A percentile compares a stretch with the other conserved stretches of the same genome.
These are phyloP conservation scores for Pilatotrama ljubarskyi DNA, from an alignment of 768 basidiomycete genomes.

Conservation along the genomic window DNA sequence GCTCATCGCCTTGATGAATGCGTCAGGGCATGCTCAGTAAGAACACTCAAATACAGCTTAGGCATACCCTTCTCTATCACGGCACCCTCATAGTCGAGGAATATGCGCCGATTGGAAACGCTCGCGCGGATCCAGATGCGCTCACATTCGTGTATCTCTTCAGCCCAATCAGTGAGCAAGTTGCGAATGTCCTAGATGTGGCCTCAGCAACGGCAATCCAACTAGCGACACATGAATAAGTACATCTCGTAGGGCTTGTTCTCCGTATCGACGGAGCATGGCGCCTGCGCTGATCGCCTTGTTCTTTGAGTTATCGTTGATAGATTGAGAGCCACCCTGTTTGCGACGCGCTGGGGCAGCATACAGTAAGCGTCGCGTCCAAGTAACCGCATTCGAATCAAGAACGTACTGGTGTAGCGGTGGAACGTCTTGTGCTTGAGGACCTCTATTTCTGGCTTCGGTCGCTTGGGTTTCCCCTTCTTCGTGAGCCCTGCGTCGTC, in stretches of 20 bases:
- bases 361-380: too few species aligned
- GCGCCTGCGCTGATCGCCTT: conserved; percentile 95
- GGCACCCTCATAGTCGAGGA: conserved; percentile 86
- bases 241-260: conserved; percentile 88
- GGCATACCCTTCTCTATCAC: conserved; percentile 60
- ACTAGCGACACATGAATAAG: conserved; percentile 23
- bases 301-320: conserved; percentile 92
- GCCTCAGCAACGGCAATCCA: neutral
- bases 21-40: neutral
- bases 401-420: conserved; percentile 88
- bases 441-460: conserved; percentile 79
- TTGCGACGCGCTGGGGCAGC: conserved; percentile 98
- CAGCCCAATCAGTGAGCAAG: conserved; percentile 81
- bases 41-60: neutral
- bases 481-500: conserved; percentile 37
- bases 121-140: conserved; percentile 91
- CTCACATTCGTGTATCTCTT: conserved; percentile 85
- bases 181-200: conserved; percentile 79
- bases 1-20: conserved; percentile 55
- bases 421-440: conserved; percentile 95
- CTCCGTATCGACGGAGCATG: conserved; percentile 89
- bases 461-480: conserved; percentile 49
- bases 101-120: conserved; percentile 82
- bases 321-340: conserved; percentile 92
- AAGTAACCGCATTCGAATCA: too few species aligned